Base-by-base conservation (phyloP, 805 yeast genomes). In the Debaryomyces maramus region DNA sequence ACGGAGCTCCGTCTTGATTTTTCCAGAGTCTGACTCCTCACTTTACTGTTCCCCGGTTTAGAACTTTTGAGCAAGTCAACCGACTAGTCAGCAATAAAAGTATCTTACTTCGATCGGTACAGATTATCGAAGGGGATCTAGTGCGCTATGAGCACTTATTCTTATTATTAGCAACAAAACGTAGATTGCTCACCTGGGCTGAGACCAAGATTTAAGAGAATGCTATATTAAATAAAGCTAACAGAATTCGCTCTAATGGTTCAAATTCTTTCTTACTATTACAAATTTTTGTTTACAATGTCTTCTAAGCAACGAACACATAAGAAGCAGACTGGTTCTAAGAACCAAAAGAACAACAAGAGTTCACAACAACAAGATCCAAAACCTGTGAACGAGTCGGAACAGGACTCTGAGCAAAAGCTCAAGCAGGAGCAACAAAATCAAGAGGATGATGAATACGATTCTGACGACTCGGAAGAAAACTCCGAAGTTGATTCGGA, bases 151-250 rank as follows among this genome's bases (percentile, higher is more conserved):
- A n/a, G n/a, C n/a, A n/a, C n/a, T n/a, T n/a, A n/a, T n/a, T n/a
- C n/a, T n/a, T n/a, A n/a, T n/a, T n/a, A n/a, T n/a, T n/a, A 24
- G 13, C 14, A 24, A 24, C 14, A 24, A 8, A 8, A 24, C 10
- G 10, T 24, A 24, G 28, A 24, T 29, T 15, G 32, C 16, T 29
- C 31, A 6, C 31, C 5, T 29, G 32, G 32, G 20, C 32, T 29
- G 32, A 29, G 10, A 24, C 10, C 28, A 24, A 24, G 5, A 8
- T 9, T 5, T 11, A 24, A 9, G n/a, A n/a, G n/a, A n/a, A n/a
- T n/a, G n/a, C n/a, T 24, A 24, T n/a, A n/a, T 29, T 15, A 29
- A 29, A 29, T 29, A 29, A 29, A 29, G 32, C 32, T 10, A 29
- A 5, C 16, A 29, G 32, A 29, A 29, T 29, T 29, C 32, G 18